Evolutionary conservation across 2,329 filamentous ascomycete species (phyloP), one percentile per base, ranked within the genome.

Genomic region (Penicillium paneum): DNA sequence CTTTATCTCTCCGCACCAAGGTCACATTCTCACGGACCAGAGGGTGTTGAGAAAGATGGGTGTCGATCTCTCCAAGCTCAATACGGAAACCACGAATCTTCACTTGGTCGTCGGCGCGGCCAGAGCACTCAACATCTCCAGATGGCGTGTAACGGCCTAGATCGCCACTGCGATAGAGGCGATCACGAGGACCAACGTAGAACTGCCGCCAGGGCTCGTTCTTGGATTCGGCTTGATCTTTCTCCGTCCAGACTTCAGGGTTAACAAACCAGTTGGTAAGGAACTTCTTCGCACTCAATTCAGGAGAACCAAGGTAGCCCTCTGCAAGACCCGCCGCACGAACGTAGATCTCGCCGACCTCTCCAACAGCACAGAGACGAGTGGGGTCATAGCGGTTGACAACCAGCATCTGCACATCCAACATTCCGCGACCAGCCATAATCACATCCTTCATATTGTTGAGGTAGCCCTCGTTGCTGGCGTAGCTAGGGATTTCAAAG

Each of bases 81-180:
- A 99, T 96, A 57, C 93, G 83, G 80, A 97, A 97, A 1, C 93
- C 93, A 56, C 94, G 88, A 61, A 97, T 93, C 79, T 97, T 99
- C 77, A 97, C 90, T 70, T 97, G 93, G 62, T 88, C 83, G 67
- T 97, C 93, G 24, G 85, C 86, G 55, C 94, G 82, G 21, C 93
- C 93, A 10, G 88, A 87, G 67, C 86, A 89, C 66, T 89, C 88
- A 11, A 91, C 87, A 60, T 87, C 86, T 34, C 89, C 90, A 41
- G 84, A 80, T 2, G 81, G 78, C 48, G 84, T 83, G 67, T 89
- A 92, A 54, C 85, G 79, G 3, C 93, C 93, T 3, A 99, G 77
- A 70, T 97, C 93, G 26, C 93, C 94, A 36, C 87, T 94, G 19
- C 89, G 78, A 74, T 99, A 97, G 48, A 97, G 74, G 32, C 92